A percentile compares a stretch with the other conserved stretches of the same genome.
Conservation (phyloP, 2,329 filamentous ascomycete species). For the Ilyonectria destructans region DNA sequence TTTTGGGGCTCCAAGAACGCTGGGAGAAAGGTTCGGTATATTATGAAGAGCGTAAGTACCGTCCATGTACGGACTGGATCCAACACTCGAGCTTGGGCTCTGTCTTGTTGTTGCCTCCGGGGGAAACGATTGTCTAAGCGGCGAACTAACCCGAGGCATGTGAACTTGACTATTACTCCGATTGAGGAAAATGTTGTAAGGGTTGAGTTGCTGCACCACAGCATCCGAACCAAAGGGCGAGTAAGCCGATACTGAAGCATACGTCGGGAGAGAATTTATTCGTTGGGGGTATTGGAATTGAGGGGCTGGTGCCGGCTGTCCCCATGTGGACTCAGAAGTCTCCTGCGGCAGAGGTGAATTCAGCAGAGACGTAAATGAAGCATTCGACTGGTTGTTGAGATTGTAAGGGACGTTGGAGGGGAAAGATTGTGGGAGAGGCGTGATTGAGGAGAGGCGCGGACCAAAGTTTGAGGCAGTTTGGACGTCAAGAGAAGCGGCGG, state of each 20-base stretch:
- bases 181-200: conserved; percentile 44
- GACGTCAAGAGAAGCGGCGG: background rate
- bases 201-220: conserved; percentile 38
- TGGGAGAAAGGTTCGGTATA: background rate
- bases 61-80: background rate
- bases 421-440: conserved; percentile 15
- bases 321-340: background rate
- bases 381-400: conserved; percentile 16
- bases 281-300: conserved; percentile 28
- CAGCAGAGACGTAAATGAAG: conserved; percentile 37
- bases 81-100: background rate
- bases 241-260: conserved; percentile 1
- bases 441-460: conserved; percentile 50
- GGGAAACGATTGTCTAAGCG: conserved; percentile 44
- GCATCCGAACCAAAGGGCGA: conserved; percentile 11
- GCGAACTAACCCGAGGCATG: conserved; percentile 50
- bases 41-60: background rate
- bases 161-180: conserved; percentile 33
- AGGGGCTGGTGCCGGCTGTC: background rate
- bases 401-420: conserved; percentile 1
- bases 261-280: conserved; percentile 32
- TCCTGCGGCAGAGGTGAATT: conserved; percentile 25
- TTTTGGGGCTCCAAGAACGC: background rate
- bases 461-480: conserved; percentile 29
- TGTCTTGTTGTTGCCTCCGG: conserved; percentile 15